Evolutionary conservation across 164 flowering plant species (phyloP), one percentile per base, ranked within the genome.

Genomic region (Warburgia ugandensis): DNA sequence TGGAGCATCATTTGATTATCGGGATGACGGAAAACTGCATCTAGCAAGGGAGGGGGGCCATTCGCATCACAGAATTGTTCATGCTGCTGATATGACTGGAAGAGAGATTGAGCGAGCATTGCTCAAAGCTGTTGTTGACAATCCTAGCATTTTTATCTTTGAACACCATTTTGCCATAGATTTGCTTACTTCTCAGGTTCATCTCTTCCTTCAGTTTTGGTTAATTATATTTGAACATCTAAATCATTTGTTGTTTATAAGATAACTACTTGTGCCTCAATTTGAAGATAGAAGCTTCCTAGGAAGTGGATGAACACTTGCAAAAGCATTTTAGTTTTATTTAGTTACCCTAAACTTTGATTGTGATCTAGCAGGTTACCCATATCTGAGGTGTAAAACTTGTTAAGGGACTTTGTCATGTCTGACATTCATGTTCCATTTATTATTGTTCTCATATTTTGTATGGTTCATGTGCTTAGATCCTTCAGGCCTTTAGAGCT

Each of bases 1-100:
- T 71, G 99, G 99, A 39, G 99, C 97, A 61, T 89, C 91, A 50
- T 92, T 92, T 82, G 99, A 92, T 73, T 94, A 84, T 54, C 92
- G 94, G 22, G 94, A 92, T 55, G 99, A 92, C 68, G 99, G 97
- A 20, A 88, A 88, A 60, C 67, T 92, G 74, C 99, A 92, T 69
- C 75, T 92, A 27, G 95, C 95, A 13, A 77, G 94, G 61, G 99
- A 92, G 47, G 99, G 95, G 5, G 99, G 99, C 3, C 99, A 92
- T 52, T 92, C 97, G 20, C 99, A 92, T 66, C 81, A 45, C 31
- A 73, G 97, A 68, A 92, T 92, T 61, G 97, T 92, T 54, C 99
- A 92, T 73, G 94, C 95, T 46, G 94, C 97, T 55, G 99, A 92
- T 67, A 88, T 92, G 97, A 92, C 97, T 13, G 99, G 99, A 59